Conservation (phyloP, 495 filamentous ascomycete genomes). For the Oidiodendron maius region DNA sequence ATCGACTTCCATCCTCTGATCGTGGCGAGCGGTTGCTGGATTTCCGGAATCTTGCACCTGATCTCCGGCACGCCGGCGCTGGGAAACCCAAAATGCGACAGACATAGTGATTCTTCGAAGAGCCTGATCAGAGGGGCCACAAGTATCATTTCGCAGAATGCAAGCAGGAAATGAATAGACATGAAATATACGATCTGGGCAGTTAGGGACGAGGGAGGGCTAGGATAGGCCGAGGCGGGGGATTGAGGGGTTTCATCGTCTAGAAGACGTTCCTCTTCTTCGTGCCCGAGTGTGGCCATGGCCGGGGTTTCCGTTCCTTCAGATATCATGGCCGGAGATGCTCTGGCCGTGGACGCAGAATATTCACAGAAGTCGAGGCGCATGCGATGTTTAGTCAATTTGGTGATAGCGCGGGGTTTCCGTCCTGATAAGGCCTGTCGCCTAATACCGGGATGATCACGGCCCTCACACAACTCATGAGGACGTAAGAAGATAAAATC, state of each 20-base stretch:
- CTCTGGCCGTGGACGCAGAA: too few species aligned
- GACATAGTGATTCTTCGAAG: constrained; percentile 18
- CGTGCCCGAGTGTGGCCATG: background rate
- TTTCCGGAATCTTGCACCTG: constrained; percentile 17
- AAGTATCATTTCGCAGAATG: constrained; percentile 19
- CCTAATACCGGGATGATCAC: too few species aligned
- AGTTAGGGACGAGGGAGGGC: background rate
- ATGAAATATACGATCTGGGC: constrained; percentile 15
- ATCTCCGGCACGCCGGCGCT: constrained; percentile 10
- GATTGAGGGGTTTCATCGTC: background rate
- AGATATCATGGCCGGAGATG: background rate
- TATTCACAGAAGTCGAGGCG: too few species aligned
- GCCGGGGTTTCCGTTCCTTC: background rate
- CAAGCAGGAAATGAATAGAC: constrained; percentile 20
- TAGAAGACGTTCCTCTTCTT: background rate
- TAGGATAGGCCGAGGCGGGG: background rate
- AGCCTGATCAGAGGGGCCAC: constrained; percentile 20
- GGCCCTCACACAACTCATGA: too few species aligned
- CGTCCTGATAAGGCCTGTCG: too few species aligned
- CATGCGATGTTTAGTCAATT: too few species aligned
- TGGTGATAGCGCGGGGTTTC: too few species aligned
- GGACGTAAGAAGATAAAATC: background rate
- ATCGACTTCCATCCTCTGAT: constrained; percentile 20
- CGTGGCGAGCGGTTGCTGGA: constrained; percentile 14
- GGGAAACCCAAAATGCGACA: constrained; percentile 13